phyloP scores from a whole-genome alignment of 805 yeast genomes.

The Zygosaccharomyces kombuchaensis region DNA sequence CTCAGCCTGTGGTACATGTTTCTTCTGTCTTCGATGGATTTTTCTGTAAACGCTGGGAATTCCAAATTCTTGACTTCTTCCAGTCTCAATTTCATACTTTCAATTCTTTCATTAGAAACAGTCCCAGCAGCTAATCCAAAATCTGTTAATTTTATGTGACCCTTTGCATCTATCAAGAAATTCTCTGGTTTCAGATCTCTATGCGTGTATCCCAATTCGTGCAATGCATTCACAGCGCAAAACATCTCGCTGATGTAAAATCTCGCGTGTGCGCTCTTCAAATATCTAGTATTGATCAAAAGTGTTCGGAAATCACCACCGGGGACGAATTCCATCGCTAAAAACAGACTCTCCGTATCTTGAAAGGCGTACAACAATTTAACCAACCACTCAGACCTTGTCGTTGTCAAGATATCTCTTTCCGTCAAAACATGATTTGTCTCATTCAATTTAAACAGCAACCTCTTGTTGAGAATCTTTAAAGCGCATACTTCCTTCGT shows the following conservation, averaged over 20 bases:
- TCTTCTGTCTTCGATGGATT: slow-evolving; percentile 84
- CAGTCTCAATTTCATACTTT: slow-evolving; percentile 73
- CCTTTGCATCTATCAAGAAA: slow-evolving; percentile 81
- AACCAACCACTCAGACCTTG: slow-evolving; percentile 94
- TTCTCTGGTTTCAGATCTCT: slow-evolving; percentile 96
- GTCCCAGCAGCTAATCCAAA: slow-evolving; percentile 97
- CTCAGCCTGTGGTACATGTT: slow-evolving; percentile 74
- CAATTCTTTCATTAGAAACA: slow-evolving; percentile 87
- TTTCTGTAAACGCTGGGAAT: slow-evolving; percentile 56
- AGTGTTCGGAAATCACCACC: slow-evolving; percentile 98
- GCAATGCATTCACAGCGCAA: slow-evolving; percentile 87
- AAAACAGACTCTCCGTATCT: slow-evolving; percentile 79
- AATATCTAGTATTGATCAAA: slow-evolving; percentile 85
- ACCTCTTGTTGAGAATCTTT: slow-evolving; percentile 82
- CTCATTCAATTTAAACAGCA: slow-evolving; percentile 85
- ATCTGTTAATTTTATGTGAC: slow-evolving; percentile 91
- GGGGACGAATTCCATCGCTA: slow-evolving; percentile 99
- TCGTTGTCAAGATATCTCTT: slow-evolving; percentile 93
- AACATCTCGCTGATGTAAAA: slow-evolving; percentile 96
- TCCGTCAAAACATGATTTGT: slow-evolving; percentile 94
- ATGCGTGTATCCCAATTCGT: slow-evolving; percentile 92
- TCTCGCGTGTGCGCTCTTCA: slow-evolving; percentile 92
- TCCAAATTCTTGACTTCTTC: slow-evolving; percentile 73
- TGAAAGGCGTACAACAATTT: slow-evolving; percentile 92
- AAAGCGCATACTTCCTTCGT: slow-evolving; percentile 94